Evolutionary conservation across 495 filamentous ascomycete genomes (phyloP).

Genomic region (Penicillium paradoxum): DNA sequence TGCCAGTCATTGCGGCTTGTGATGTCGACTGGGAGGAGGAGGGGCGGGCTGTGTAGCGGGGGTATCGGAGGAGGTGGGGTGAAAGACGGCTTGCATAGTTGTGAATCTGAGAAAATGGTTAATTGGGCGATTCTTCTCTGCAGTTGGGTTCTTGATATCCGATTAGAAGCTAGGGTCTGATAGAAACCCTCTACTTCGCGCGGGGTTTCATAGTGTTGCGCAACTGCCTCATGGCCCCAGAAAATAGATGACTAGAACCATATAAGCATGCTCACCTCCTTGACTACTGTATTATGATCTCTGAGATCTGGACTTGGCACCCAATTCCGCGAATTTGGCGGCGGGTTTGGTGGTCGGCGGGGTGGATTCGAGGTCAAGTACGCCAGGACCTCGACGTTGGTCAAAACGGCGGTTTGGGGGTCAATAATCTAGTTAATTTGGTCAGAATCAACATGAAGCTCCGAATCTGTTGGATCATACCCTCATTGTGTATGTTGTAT

Average conservation of each 20-base stretch:
- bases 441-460: background rate
- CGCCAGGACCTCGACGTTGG: constrained; percentile 60
- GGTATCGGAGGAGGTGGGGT: constrained; percentile 35
- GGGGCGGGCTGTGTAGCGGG: constrained; percentile 23
- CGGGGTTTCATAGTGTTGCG: background rate
- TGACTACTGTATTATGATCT: constrained; percentile 49
- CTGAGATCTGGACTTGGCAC: constrained; percentile 40
- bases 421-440: constrained; percentile 48
- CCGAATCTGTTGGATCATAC: constrained; percentile 9
- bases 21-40: constrained; percentile 19
- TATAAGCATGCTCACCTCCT: constrained; percentile 33
- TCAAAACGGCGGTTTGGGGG: constrained; percentile 56
- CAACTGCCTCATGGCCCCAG: background rate
- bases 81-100: constrained; percentile 41
- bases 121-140: background rate
- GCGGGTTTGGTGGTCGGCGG: constrained; percentile 37
- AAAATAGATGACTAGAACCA: background rate
- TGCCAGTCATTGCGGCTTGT: constrained; percentile 23
- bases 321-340: constrained; percentile 37
- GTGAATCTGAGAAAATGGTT: constrained; percentile 30
- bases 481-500: constrained; percentile 26
- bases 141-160: background rate
- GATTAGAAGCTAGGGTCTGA: background rate
- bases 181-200: background rate
- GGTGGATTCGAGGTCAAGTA: constrained; percentile 50